Percentiles rank a stretch among this genome's conserved stretches.
phyloP scores from a whole-genome alignment of 805 yeast species.

The Suhomyces prunicola region DNA sequence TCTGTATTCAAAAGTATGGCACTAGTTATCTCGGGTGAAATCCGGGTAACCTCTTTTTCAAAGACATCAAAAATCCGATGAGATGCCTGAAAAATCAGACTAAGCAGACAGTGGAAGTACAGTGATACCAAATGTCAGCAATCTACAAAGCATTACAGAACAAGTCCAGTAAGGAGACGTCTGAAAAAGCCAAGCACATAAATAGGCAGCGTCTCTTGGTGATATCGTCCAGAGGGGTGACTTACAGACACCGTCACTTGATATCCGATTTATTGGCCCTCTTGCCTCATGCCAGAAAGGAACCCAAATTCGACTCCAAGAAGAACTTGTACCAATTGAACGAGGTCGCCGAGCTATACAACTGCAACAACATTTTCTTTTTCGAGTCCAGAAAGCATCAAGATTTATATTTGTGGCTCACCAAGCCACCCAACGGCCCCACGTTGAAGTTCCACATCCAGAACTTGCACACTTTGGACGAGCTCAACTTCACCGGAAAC shows the following conservation, averaged over 20 bases:
- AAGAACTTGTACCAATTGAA: conserved; percentile 84
- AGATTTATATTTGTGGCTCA: conserved; percentile 90
- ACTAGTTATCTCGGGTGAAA: no score
- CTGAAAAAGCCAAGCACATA: conserved; percentile 52
- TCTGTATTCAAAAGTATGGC: no score
- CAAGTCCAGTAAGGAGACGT: conserved; percentile 46
- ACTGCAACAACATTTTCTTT: conserved; percentile 91
- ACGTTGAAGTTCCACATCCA: conserved; percentile 91
- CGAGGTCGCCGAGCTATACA: conserved; percentile 94
- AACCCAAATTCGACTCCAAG: conserved; percentile 92
- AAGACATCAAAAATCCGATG: conserved; percentile 1
- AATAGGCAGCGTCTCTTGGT: conserved; percentile 87
- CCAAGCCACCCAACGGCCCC: conserved; percentile 98
- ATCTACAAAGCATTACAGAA: conserved; percentile 45
- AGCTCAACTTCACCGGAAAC: conserved; percentile 93
- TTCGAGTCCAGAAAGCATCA: conserved; percentile 96
- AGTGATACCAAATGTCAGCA: conserved; percentile 35
- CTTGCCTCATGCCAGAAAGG: conserved; percentile 93
- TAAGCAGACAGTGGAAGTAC: neutral
- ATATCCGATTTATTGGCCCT: conserved; percentile 74
- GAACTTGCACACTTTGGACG: conserved; percentile 94
- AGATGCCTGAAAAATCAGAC: conserved; percentile 4
- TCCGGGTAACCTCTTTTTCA: conserved; percentile 6
- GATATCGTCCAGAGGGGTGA: conserved; percentile 92
- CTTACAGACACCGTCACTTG: conserved; percentile 92